These are phyloP conservation scores for Colletotrichum sp. DNA, from an alignment of 2,329 filamentous ascomycete genomes.

Conservation along the genomic window DNA sequence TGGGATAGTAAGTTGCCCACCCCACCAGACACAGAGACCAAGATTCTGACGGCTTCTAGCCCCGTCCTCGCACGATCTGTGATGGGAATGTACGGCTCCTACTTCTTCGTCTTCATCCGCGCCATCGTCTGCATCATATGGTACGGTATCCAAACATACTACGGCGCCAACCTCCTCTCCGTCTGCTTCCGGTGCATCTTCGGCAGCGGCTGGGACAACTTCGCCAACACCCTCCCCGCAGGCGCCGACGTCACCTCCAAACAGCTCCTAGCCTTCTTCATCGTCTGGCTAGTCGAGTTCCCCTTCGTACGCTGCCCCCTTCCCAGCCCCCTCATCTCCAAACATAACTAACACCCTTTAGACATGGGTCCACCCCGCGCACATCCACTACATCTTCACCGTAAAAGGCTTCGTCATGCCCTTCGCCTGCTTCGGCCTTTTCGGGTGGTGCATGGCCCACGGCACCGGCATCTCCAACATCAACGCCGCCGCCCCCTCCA, in stretches of 20 bases:
- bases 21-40: no score
- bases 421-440: conserved; percentile 38
- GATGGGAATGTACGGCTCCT: conserved; percentile 48
- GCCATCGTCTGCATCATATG: conserved; percentile 35
- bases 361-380: conserved; percentile 38
- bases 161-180: conserved; percentile 27
- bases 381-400: conserved; percentile 39
- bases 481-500: conserved; percentile 29
- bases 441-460: conserved; percentile 37
- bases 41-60: conserved; percentile 5
- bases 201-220: conserved; percentile 33
- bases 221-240: conserved; percentile 34
- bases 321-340: no score
- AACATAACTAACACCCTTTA: neutral
- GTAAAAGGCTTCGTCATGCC: conserved; percentile 39
- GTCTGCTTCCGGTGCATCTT: conserved; percentile 37
- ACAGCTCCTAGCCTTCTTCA: conserved; percentile 40
- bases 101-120: conserved; percentile 42
- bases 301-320: conserved; percentile 32
- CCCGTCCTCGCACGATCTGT: conserved; percentile 41
- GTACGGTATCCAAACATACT: conserved; percentile 29
- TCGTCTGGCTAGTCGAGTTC: conserved; percentile 42
- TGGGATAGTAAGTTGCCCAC: conserved; percentile 25
- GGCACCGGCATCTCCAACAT: conserved; percentile 30
- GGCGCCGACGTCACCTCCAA: conserved; percentile 36